These are phyloP conservation scores for Neurospora sp. DNA, from an alignment of 495 filamentous ascomycete genomes.

Conservation along the genomic window DNA sequence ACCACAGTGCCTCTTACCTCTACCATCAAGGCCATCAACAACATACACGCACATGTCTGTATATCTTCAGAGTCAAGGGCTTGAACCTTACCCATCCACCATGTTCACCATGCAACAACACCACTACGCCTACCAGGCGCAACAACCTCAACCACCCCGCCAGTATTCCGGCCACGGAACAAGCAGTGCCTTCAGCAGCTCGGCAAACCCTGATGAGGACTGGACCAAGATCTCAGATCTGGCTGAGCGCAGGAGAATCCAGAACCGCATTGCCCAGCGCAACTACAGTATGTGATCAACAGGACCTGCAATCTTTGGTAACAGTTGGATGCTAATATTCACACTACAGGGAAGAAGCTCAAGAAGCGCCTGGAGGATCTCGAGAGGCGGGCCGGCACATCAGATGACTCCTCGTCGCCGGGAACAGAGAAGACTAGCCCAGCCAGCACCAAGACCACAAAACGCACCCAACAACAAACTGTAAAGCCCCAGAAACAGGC, in stretches of 20 bases:
- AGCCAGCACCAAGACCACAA: conserved; percentile 37
- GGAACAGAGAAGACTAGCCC: conserved; percentile 41
- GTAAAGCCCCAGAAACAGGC: conserved; percentile 28
- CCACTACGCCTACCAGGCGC: conserved; percentile 32
- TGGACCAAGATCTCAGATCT: conserved; percentile 99
- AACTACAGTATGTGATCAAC: conserved; percentile 78
- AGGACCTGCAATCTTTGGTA: neutral
- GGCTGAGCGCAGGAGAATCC: conserved; percentile 86
- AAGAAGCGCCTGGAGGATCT: conserved; percentile 96
- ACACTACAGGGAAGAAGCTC: conserved; percentile 80
- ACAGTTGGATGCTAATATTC: conserved; percentile 3
- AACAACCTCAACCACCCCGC: conserved; percentile 31
- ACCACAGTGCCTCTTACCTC: neutral
- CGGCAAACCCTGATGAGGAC: conserved; percentile 94
- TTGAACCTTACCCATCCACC: conserved; percentile 5
- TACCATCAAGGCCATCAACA: neutral
- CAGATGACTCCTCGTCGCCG: conserved; percentile 53
- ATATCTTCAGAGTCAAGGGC: neutral
- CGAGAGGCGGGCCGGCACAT: conserved; percentile 80
- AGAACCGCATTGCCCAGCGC: conserved; percentile 94
- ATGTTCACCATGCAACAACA: conserved; percentile 40
- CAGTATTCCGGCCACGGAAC: conserved; percentile 62
- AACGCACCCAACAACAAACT: conserved; percentile 20
- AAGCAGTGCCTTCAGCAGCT: conserved; percentile 93
- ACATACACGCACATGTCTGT: neutral